phyloP scores from a whole-genome alignment of 83 land plant species.

The Larix sibirica region DNA sequence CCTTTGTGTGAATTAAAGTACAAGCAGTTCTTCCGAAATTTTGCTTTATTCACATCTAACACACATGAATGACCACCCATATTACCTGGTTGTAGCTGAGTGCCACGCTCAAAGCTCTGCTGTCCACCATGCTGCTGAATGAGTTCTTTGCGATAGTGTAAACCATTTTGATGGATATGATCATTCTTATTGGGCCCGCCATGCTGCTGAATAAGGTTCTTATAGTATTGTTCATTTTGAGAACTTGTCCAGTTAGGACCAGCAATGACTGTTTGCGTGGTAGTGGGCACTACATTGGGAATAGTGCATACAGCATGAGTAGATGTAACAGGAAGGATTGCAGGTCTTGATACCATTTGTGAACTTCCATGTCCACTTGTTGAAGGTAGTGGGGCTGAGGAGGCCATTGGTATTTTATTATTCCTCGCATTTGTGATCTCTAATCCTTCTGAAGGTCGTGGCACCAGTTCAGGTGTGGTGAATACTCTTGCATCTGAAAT shows the following conservation, averaged over 20 bases:
- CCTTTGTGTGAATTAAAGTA: constrained; percentile 54
- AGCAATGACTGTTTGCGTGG: constrained; percentile 1
- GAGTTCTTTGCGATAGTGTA: constrained; percentile 19
- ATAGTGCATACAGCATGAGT: not conserved
- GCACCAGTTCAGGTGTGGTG: not conserved
- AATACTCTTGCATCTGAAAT: not conserved
- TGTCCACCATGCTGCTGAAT: not conserved
- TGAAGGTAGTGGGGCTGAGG: constrained; percentile 16
- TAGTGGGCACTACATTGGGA: not conserved
- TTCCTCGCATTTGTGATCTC: constrained; percentile 1
- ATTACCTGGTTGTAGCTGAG: constrained; percentile 6
- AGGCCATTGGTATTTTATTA: not conserved
- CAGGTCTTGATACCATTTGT: not conserved
- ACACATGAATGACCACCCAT: not conserved
- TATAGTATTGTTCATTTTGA: constrained; percentile 55
- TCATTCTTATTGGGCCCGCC: constrained; percentile 43
- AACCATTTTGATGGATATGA: not conserved
- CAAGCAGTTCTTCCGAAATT: constrained; percentile 52
- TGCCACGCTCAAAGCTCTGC: not conserved
- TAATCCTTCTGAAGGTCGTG: constrained; percentile 3
- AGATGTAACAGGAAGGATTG: not conserved
- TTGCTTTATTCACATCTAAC: constrained; percentile 10
- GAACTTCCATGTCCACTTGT: not conserved
- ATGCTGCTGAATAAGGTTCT: constrained; percentile 67
- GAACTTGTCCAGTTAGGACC: not conserved